Percentiles rank a stretch among this genome's conserved stretches.
phyloP scores from a whole-genome alignment of 257 asterid genomes.

The Oldenlandia corymbosa region DNA sequence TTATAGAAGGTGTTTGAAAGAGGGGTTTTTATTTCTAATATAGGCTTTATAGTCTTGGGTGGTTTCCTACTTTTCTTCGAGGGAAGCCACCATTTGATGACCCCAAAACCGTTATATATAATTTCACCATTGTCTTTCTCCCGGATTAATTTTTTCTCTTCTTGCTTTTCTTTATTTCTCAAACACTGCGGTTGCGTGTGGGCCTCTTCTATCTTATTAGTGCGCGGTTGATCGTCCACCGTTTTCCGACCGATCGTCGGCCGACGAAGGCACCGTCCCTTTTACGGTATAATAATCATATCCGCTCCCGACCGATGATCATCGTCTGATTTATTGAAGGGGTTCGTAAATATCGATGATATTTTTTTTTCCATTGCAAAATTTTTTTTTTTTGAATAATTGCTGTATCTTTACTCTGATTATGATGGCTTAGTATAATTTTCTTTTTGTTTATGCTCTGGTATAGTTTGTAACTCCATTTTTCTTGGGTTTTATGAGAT shows the following conservation, averaged over 20 bases:
- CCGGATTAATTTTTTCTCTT: background rate
- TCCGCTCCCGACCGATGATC: slow-evolving; percentile 8
- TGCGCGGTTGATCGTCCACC: slow-evolving; percentile 17
- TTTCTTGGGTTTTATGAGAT: too few species aligned
- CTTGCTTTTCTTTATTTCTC: background rate
- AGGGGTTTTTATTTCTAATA: too few species aligned
- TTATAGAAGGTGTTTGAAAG: too few species aligned
- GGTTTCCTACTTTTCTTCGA: slow-evolving; percentile 1
- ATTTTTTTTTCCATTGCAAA: background rate
- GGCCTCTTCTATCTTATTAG: slow-evolving; percentile 13
- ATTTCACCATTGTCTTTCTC: slow-evolving; percentile 12
- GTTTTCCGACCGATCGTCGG: slow-evolving; percentile 17
- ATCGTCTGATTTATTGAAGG: background rate
- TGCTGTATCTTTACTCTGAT: background rate
- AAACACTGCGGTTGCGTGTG: slow-evolving; percentile 19
- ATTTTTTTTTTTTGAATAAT: background rate
- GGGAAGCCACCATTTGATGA: slow-evolving; percentile 11
- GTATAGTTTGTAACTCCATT: too few species aligned
- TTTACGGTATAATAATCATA: slow-evolving; percentile 7
- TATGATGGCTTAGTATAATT: background rate
- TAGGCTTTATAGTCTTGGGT: background rate
- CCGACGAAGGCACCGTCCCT: background rate
- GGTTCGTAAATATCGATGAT: background rate
- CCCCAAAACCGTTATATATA: slow-evolving; percentile 19
- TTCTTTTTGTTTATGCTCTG: too few species aligned